Evolutionary conservation across 768 basidiomycete genomes (phyloP), one percentile per base, ranked within the genome.

Genomic region (Trametes villosa): DNA sequence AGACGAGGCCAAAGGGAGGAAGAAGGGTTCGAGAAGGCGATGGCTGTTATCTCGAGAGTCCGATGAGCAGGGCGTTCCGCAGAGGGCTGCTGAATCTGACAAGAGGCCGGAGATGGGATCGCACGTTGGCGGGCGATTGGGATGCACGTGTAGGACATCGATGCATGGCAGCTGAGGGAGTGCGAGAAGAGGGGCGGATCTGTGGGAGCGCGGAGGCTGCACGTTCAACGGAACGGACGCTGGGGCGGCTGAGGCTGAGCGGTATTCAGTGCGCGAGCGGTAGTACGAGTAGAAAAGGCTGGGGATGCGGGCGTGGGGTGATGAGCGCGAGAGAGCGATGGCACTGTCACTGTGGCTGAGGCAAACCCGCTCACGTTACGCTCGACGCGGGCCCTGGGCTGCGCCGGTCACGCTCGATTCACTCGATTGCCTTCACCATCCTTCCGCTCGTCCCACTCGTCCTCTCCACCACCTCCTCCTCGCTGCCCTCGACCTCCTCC

Each of bases 91-190:
- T 48, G 12, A n/a, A 17, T 24, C 13, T 20, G 33, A 31, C 29
- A 20, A 18, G n/a, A n/a, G n/a, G 36, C 17, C 34, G 49, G 41
- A 54, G 45, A 40, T 30, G 6, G 61, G 51, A 53, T 57, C 61
- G 61, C 61, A 63, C 61, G 61, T 63, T 63, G 51, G 61, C 57
- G 30, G 61, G 45, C 17, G 29, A 46, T 33, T 18, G 51, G 40
- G 61, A 62, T 47, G 61, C 61, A 63, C 61, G 61, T 63, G 61
- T 57, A 31, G 27, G 11, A 30, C 27, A 57, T 63, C 56, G 50
- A 58, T 58, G 51, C 29, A 17, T 5, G 11, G 31, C 3, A 42
- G n/a, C n/a, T n/a, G n/a, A n/a, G n/a, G n/a, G n/a, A n/a, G n/a
- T 38, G 11, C 40, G 56, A 41, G 17, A 36, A 54, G 53, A 29